These are phyloP conservation scores for Macroventuria anomochaeta DNA, from an alignment of 2,329 filamentous ascomycete genomes.

Conservation along the genomic window DNA sequence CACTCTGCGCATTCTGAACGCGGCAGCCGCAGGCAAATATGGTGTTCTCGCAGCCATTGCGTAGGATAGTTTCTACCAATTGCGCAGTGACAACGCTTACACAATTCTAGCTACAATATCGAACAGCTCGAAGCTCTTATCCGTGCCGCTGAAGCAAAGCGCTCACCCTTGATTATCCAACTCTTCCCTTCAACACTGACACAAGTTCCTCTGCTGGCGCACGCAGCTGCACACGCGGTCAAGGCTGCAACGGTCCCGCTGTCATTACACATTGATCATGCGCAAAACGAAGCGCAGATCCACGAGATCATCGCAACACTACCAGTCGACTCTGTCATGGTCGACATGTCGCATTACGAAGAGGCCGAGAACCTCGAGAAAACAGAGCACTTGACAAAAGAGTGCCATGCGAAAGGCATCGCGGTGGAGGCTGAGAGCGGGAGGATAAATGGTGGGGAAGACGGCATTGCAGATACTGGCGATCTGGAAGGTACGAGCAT, in stretches of 20 bases:
- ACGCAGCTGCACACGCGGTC: constrained; percentile 52
- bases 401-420: constrained; percentile 69
- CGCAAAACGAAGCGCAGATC: constrained; percentile 53
- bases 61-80: constrained; percentile 22
- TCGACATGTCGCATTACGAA: constrained; percentile 77
- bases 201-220: constrained; percentile 62
- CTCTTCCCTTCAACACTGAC: constrained; percentile 68
- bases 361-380: constrained; percentile 72
- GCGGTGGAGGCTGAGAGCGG: constrained; percentile 74
- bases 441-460: constrained; percentile 74
- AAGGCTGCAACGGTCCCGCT: constrained; percentile 52
- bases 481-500: constrained; percentile 60
- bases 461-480: constrained; percentile 72
- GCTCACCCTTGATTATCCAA: constrained; percentile 46
- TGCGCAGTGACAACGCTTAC: neutral
- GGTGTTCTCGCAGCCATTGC: constrained; percentile 60
- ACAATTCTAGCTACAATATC: constrained; percentile 40
- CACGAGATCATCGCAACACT: constrained; percentile 55
- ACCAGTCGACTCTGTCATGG: constrained; percentile 75
- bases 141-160: constrained; percentile 42
- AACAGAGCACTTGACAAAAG: constrained; percentile 65
- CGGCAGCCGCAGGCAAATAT: constrained; percentile 62
- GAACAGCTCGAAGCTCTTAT: constrained; percentile 46
- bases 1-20: constrained; percentile 59
- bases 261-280: constrained; percentile 57